Base-by-base conservation (phyloP, 148 eudicot genomes). In the Persicaria maculosa region DNA sequence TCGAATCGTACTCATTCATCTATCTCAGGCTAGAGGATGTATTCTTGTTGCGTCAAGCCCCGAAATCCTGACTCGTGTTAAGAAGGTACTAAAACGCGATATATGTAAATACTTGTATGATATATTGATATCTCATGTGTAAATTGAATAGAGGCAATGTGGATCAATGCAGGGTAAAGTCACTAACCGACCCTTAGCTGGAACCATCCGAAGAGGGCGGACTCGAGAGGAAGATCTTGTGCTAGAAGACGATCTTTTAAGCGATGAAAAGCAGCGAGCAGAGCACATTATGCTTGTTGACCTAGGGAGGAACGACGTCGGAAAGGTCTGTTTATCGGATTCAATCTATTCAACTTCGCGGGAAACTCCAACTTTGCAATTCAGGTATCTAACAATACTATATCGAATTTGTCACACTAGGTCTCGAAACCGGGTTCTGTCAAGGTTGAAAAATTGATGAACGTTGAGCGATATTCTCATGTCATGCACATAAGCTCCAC, bases 401-500 rank as follows among this genome's bases (percentile, higher is more conserved):
- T 40, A 6, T 43, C 19, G 40, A 65, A 8, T 15, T 65, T 65
- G n/a, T 40, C 14, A 48, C 36, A 77, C 72, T 87, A 96, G 99
- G 95, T 96, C 52, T 90, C 97, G 0, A 88, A 89, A 80, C 80
- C 93, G 77, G 99, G 97, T 78, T 89, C 97, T 36, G 99, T 96
- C 77, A 86, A 89, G 50, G 99, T 96, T 62, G 99, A 92, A 78
- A 92, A 85, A 80, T 93, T 89, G 43, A 96, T 96, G 99, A 89
- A 89, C 64, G 79, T 96, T 74, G 99, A 96, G 83, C 88, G 91
- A 36, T 96, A 96, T 81, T 96, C 99, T 68, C 99, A 96, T 83
- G 97, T 96, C 86, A 96, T 96, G 99, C 99, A 96, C 83, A 92
- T 96, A 77, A 96, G 99, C 85, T 96, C 99, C 75, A 92, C 99